phyloP scores from a whole-genome alignment of 1,284 basidiomycete genomes.

The Ustilago cynodontis region DNA sequence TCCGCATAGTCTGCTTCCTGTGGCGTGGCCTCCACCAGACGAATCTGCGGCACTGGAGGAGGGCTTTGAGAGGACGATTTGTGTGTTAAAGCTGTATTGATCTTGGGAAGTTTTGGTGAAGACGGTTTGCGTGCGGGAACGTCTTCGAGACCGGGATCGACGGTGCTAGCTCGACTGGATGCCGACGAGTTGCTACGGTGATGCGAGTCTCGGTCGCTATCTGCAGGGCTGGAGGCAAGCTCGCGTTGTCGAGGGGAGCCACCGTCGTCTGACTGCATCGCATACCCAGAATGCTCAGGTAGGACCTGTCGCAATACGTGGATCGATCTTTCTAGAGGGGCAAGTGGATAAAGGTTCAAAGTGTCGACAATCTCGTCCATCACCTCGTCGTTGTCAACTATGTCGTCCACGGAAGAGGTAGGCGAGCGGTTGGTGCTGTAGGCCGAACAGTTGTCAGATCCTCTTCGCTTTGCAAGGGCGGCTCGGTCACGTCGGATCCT shows the following conservation, averaged over 20 bases:
- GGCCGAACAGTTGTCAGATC: not conserved
- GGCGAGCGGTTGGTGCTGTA: not conserved
- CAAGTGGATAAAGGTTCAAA: slow-evolving; percentile 17
- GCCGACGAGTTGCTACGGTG: slow-evolving; percentile 25
- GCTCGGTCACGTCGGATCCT: slow-evolving; percentile 28
- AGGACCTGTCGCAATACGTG: slow-evolving; percentile 31
- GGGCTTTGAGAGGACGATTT: not conserved
- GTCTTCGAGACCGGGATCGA: slow-evolving; percentile 13
- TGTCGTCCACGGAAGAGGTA: slow-evolving; percentile 20
- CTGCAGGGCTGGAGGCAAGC: slow-evolving; percentile 5
- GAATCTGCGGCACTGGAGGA: slow-evolving; percentile 24
- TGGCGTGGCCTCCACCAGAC: slow-evolving; percentile 30
- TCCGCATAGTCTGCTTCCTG: slow-evolving; percentile 32
- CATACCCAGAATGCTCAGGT: slow-evolving; percentile 5
- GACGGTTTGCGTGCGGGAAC: not conserved
- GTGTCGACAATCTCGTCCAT: slow-evolving; percentile 32
- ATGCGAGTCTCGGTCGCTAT: slow-evolving; percentile 20
- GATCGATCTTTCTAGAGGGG: slow-evolving; percentile 34
- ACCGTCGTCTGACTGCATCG: not conserved
- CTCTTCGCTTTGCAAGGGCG: not conserved
- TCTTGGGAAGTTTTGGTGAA: slow-evolving; percentile 25
- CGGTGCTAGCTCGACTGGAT: slow-evolving; percentile 35
- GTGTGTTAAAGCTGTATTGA: slow-evolving; percentile 15
- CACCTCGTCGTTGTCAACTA: slow-evolving; percentile 42
- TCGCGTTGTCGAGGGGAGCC: not conserved